Evolutionary conservation across 495 filamentous ascomycete species (phyloP), one percentile per base, ranked within the genome.

Genomic region (Penicillium arizonense): DNA sequence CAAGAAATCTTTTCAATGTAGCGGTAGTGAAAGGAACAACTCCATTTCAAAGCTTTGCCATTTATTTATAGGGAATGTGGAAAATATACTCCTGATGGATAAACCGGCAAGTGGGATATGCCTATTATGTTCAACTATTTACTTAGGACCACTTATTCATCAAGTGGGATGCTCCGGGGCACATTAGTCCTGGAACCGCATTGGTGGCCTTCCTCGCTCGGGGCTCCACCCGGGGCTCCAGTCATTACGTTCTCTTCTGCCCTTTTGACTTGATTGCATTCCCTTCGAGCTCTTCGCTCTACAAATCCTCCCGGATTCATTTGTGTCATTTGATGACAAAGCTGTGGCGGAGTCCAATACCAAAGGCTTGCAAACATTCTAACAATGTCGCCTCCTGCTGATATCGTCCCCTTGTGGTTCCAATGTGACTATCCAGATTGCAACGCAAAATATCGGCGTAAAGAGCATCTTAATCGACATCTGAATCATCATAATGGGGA

Each of bases 391-490:
- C 43, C 24, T 5, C 14, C n/a, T 30, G 16, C 26, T 30, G 28
- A 45, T n/a, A 3, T 18, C 4, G 28, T 21, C 4, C 42, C 42
- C 9, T 13, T n/a, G 5, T 33, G 28, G 43, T 59, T 56, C 32
- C 34, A 41, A 44, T 60, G 61, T 33, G 38, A 35, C 3, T 33
- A 49, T 39, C 56, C 59, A 6, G 47, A 35, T 10, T 63, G 59
- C 24, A 50, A 41, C 5, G 54, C 57, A 0, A 50, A 20, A 30
- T 67, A 67, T 53, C 52, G 34, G 4, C 63, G 61, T 18, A 67
- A 59, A 44, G 63, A 67, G 41, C 63, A 67, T 35, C 40, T 67
- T 8, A 56, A 55, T 32, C 57, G 63, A 38, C 63, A 67, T 40
- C 28, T 12, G 9, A 45, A 50, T 0, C 45, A 50, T 11, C 60